Conservation (phyloP, 352 stramenopile genomes). For the Phytophthora cactorum region DNA sequence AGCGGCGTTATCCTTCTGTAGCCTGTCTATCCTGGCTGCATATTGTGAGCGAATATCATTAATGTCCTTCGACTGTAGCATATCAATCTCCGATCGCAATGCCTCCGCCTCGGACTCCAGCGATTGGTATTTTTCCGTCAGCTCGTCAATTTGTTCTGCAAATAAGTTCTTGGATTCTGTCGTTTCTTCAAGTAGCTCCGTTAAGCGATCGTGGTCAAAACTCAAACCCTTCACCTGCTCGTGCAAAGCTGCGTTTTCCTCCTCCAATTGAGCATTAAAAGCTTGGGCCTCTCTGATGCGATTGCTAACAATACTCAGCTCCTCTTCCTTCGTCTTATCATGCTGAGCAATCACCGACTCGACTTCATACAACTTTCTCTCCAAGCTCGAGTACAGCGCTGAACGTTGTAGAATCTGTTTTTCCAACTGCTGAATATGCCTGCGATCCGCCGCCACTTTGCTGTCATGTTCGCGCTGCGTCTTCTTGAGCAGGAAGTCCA, state of each 20-base stretch:
- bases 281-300: constrained; percentile 37
- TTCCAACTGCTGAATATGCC: constrained; percentile 76
- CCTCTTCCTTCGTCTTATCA: constrained; percentile 52
- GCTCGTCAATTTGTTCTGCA: constrained; percentile 56
- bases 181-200: constrained; percentile 37
- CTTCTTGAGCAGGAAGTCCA: constrained; percentile 76
- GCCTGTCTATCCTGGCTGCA: constrained; percentile 46
- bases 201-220: constrained; percentile 44
- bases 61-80: constrained; percentile 72
- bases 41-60: constrained; percentile 56
- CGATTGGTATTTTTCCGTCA: constrained; percentile 43
- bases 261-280: constrained; percentile 40
- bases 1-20: constrained; percentile 56
- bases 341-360: constrained; percentile 61
- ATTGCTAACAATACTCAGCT: constrained; percentile 44
- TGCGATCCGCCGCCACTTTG: constrained; percentile 59
- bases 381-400: constrained; percentile 63
- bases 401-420: constrained; percentile 77
- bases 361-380: constrained; percentile 80
- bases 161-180: constrained; percentile 63
- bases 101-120: constrained; percentile 60
- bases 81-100: constrained; percentile 64
- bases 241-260: constrained; percentile 47
- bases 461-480: constrained; percentile 78
- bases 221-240: constrained; percentile 35